Evolutionary conservation across 768 basidiomycete genomes (phyloP).

Genomic region (Leccinum subtestaceum): DNA sequence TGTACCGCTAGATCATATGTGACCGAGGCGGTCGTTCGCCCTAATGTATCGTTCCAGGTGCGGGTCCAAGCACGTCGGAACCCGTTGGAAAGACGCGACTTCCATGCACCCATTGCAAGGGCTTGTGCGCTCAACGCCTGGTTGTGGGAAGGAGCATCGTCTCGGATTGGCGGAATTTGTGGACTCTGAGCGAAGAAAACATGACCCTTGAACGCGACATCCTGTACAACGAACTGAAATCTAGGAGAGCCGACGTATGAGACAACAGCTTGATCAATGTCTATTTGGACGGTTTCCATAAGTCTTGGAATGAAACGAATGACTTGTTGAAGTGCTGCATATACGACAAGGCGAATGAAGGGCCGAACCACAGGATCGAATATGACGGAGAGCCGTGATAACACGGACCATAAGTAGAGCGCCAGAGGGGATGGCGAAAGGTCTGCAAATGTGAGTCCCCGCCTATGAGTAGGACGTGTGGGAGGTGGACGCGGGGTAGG

Average conservation of each 20-base stretch:
- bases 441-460: slow-evolving; percentile 43
- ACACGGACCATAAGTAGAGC: slow-evolving; percentile 31
- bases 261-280: slow-evolving; percentile 54
- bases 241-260: slow-evolving; percentile 52
- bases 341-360: slow-evolving; percentile 51
- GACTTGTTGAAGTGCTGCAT: slow-evolving; percentile 51
- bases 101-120: slow-evolving; percentile 57
- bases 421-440: slow-evolving; percentile 37
- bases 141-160: slow-evolving; percentile 12
- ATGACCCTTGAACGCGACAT: slow-evolving; percentile 50
- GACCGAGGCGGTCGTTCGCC: slow-evolving; percentile 56
- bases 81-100: slow-evolving; percentile 55
- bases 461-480: slow-evolving; percentile 31
- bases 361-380: slow-evolving; percentile 65
- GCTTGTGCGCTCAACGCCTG: slow-evolving; percentile 36
- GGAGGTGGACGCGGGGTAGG: slow-evolving; percentile 14
- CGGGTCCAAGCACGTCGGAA: slow-evolving; percentile 63
- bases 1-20: slow-evolving; percentile 48
- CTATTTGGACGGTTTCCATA: slow-evolving; percentile 65
- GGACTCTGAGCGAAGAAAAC: slow-evolving; percentile 55
- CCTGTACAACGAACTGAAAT: slow-evolving; percentile 47
- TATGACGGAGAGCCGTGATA: slow-evolving; percentile 38
- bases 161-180: slow-evolving; percentile 20
- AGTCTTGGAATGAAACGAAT: slow-evolving; percentile 69
- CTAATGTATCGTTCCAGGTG: slow-evolving; percentile 70